A percentile compares a stretch with the other conserved stretches of the same genome.
These are phyloP conservation scores for Aphanomyces invadans DNA, from an alignment of 352 stramenopile genomes.

Conservation along the genomic window DNA sequence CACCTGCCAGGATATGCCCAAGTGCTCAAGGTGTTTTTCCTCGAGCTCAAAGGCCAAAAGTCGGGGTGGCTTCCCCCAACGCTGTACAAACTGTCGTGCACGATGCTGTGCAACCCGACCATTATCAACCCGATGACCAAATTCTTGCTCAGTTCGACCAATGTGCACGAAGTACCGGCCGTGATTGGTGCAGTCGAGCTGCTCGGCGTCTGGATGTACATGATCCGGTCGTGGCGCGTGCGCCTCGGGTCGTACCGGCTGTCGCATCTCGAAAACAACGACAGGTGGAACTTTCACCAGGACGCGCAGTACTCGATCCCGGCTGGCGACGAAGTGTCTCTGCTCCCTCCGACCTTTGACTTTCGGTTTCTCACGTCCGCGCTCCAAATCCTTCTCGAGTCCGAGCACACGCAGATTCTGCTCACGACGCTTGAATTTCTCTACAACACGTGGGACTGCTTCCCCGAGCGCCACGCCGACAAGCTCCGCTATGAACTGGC, in stretches of 20 bases:
- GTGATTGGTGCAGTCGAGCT: slow-evolving; percentile 82
- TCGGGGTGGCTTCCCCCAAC: slow-evolving; percentile 78
- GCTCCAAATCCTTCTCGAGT: slow-evolving; percentile 69
- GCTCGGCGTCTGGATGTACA: slow-evolving; percentile 87
- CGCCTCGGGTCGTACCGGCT: slow-evolving; percentile 77
- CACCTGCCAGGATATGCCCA: slow-evolving; percentile 80
- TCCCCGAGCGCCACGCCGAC: slow-evolving; percentile 79
- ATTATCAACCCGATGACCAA: slow-evolving; percentile 89
- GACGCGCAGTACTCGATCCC: slow-evolving; percentile 86
- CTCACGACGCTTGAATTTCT: slow-evolving; percentile 82
- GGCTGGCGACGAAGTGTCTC: slow-evolving; percentile 73
- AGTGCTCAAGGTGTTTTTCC: slow-evolving; percentile 83
- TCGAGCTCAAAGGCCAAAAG: slow-evolving; percentile 85
- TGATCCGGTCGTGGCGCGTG: slow-evolving; percentile 87
- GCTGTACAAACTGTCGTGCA: slow-evolving; percentile 84
- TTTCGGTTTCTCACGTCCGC: slow-evolving; percentile 79
- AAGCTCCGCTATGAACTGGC: slow-evolving; percentile 78
- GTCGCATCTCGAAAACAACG: slow-evolving; percentile 84
- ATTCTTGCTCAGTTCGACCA: slow-evolving; percentile 80
- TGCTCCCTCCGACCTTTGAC: slow-evolving; percentile 80
- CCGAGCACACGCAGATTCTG: slow-evolving; percentile 80
- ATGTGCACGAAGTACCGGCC: slow-evolving; percentile 77
- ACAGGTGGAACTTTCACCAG: slow-evolving; percentile 87
- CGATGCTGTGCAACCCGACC: slow-evolving; percentile 79
- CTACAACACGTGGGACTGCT: slow-evolving; percentile 87